Percentiles rank a stretch among this genome's conserved stretches.
Conservation (phyloP, 306 rosid genomes). For the Vigna nakashimae region DNA sequence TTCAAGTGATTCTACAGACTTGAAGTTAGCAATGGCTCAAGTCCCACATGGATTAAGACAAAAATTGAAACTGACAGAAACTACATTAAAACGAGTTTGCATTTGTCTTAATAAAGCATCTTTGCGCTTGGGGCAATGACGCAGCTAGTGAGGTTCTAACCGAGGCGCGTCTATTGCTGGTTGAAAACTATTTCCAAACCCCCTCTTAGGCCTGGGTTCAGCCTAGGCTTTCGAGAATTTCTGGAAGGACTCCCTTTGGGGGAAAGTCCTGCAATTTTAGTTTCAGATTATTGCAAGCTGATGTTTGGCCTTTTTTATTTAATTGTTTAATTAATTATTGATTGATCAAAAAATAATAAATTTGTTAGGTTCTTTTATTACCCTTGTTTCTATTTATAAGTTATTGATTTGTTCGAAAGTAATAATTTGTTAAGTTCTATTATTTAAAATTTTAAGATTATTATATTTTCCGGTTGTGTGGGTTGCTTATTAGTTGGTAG, state of each 20-base stretch:
- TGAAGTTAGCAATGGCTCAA: not conserved
- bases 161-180: constrained; percentile 13
- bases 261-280: not conserved
- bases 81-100: not conserved
- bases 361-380: too few species aligned
- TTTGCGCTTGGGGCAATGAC: constrained; percentile 19
- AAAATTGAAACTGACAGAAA: not conserved
- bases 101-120: not conserved
- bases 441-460: too few species aligned
- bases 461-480: too few species aligned
- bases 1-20: not conserved
- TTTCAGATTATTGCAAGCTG: too few species aligned
- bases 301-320: too few species aligned
- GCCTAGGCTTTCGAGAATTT: not conserved
- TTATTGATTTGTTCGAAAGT: too few species aligned
- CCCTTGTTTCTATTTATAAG: too few species aligned
- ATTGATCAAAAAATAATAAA: too few species aligned
- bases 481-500: too few species aligned
- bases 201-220: not conserved
- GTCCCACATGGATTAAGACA: not conserved
- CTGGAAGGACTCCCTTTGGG: not conserved
- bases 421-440: too few species aligned
- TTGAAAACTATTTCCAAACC: constrained; percentile 8
- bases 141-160: constrained; percentile 10
- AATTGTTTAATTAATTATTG: too few species aligned